These are phyloP conservation scores for Porcisia deanei DNA, from an alignment of 208 protist species.

Conservation along the genomic window DNA sequence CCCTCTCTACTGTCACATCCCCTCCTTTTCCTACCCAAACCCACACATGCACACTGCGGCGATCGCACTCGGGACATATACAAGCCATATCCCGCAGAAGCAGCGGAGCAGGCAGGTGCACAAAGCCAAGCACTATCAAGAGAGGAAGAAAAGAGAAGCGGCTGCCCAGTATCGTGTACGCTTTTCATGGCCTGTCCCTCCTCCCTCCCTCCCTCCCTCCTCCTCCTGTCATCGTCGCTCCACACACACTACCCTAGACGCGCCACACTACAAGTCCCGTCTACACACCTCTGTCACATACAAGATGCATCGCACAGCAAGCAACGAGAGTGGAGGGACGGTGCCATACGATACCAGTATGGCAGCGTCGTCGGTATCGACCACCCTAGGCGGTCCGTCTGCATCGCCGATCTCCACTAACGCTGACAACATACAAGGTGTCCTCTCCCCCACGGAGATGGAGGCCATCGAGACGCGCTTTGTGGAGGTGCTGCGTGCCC, in stretches of 20 bases:
- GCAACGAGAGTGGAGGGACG: no score
- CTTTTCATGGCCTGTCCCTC: not conserved
- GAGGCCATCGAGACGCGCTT: conserved; percentile 95
- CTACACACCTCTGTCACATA: no score
- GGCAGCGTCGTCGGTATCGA: not conserved
- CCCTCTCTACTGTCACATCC: no score
- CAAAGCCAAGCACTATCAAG: no score
- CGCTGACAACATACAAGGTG: conserved; percentile 10
- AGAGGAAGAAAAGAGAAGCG: no score
- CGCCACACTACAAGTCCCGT: not conserved
- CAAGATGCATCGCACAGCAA: no score
- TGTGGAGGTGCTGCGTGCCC: conserved; percentile 90
- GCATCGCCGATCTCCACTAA: not conserved
- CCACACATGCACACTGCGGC: no score
- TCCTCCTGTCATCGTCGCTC: not conserved
- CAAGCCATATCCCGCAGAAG: no score
- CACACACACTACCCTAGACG: not conserved
- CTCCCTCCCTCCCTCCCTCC: not conserved
- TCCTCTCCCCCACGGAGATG: conserved; percentile 65
- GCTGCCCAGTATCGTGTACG: not conserved
- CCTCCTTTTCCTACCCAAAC: no score
- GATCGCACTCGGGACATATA: no score
- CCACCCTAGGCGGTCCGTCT: not conserved
- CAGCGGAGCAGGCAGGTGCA: no score
- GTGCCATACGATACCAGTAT: no score